These are phyloP conservation scores for Daldinia eschscholtzii DNA, from an alignment of 2,329 filamentous ascomycete species.

Conservation along the genomic window DNA sequence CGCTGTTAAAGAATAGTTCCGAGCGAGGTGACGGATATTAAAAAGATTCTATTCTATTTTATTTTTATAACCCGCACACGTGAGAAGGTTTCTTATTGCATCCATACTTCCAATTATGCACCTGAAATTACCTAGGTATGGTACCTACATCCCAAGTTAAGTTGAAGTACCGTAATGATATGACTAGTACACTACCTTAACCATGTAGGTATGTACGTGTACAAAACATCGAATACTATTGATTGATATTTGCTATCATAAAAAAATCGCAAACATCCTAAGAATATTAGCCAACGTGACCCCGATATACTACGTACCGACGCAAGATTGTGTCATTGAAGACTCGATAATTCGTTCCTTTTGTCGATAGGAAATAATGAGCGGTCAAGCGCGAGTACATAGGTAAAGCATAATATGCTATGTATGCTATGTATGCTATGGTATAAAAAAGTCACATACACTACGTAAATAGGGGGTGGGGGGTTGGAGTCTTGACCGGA, in stretches of 20 bases:
- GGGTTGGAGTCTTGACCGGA: constrained; percentile 36
- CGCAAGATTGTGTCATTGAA: constrained; percentile 42
- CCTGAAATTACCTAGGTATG: not conserved
- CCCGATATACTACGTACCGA: constrained; percentile 27
- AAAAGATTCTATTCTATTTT: constrained; percentile 2
- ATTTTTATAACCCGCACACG: constrained; percentile 11
- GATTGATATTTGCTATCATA: constrained; percentile 1
- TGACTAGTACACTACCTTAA: not conserved
- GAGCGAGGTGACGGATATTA: constrained; percentile 20
- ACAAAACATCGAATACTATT: not conserved
- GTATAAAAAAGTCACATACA: constrained; percentile 15
- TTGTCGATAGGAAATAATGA: constrained; percentile 35
- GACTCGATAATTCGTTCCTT: constrained; percentile 23
- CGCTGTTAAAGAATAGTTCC: constrained; percentile 11
- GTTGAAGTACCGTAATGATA: not conserved
- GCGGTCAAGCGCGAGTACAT: constrained; percentile 39
- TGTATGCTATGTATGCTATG: not conserved
- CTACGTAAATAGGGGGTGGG: constrained; percentile 39
- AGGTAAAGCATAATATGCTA: not conserved
- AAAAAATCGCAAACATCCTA: constrained; percentile 1
- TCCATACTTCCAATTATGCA: not conserved
- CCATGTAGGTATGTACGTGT: no score
- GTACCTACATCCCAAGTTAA: not conserved
- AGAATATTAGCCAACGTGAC: constrained; percentile 14
- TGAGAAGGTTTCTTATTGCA: not conserved